Base-by-base conservation (phyloP, 1,284 basidiomycete genomes). In the Ganoderma sp. region DNA sequence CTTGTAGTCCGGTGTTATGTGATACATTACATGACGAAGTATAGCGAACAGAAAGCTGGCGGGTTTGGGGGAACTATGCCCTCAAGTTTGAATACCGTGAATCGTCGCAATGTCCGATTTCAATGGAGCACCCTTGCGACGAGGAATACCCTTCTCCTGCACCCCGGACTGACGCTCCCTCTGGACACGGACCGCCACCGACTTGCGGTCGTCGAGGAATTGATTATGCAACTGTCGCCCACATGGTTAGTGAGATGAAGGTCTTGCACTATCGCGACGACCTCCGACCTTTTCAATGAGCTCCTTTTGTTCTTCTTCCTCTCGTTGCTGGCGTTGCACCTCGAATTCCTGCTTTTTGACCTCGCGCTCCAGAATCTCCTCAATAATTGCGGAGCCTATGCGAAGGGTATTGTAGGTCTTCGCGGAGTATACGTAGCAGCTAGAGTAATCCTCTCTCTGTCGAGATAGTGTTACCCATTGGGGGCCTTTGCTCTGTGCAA, bases 341-440 rank as follows among this genome's bases (percentile, higher is more conserved):
- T 70, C 67, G 5, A 63, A 63, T 42, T 64, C 63, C 59, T 84
- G 81, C 73, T 88, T 90, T 73, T 84, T 81, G 4, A 76, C 78
- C 73, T 88, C 85, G 1, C 85, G 79, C 9, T 84, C 82, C 1
- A 92, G 73, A n/a, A 83, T 80, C 69, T 93, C 91, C 67, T 80
- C 83, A 28, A 93, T 79, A 45, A 93, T 87, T 1, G 81, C 81
- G 1, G 86, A 83, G 7, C 91, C 92, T 43, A 88, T 82, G 19
- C 81, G 82, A 14, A 94, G 78, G 63, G 89, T 85, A 14, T 80
- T 79, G 75, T 86, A 80, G 67, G 82, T 80, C 34, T 80, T 79
- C 9, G 81, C 78, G 68, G 87, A 84, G 77, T 89, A 92, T 2
- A 80, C 80, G 71, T 92, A 93, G 71, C 83, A 84, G 0, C 90